Base-by-base conservation (phyloP, 345 rosid species). In the Salix suchowensis region DNA sequence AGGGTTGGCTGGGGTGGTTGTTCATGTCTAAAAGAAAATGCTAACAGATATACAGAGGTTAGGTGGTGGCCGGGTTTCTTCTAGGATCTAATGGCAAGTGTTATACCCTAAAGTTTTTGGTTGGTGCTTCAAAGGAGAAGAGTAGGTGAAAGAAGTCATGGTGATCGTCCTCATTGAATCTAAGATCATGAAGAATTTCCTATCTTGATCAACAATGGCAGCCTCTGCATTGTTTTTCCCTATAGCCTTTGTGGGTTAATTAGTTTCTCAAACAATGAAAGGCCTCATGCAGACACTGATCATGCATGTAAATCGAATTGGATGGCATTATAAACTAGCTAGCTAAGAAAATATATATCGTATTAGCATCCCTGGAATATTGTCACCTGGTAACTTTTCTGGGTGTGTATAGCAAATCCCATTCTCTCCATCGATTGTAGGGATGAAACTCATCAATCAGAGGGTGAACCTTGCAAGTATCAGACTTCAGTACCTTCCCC, bases 331-430 rank as follows among this genome's bases (percentile, higher is more conserved):
- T 3, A 11, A n/a, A 10, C 4, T 8, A 24, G 62, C 62, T 58
- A 9, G 16, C 14, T 62, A 30, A 34, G 36, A 65, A 65, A 64
- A 30, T 30, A 26, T 2, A 2, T 2, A 37, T 5, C 30, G 36
- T 26, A 13, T 65, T 15, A 6, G 37, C 7, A 30, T 13, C 40
- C 40, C 21, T 14, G 36, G 24, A 36, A 48, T 12, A 4, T 34
- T 34, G 16, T 44, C 14, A 96, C 99, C 99, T 81, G 99, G 99
- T 79, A 96, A 84, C 74, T 89, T 96, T 79, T 96, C 94, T 2
- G 99, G 99, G 78, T 96, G 99, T 21, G 99, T 96, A 34, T 96
- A 96, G 88, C 98, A 96, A 70, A 96, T 96, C 39, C 99, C 99
- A 60, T 96, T 93, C 84, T 96, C 97, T 84, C 99, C 98, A 65